A percentile compares a stretch with the other conserved stretches of the same genome.
These are phyloP conservation scores for Xylaria acuta DNA, from an alignment of 495 filamentous ascomycete genomes.

Conservation along the genomic window DNA sequence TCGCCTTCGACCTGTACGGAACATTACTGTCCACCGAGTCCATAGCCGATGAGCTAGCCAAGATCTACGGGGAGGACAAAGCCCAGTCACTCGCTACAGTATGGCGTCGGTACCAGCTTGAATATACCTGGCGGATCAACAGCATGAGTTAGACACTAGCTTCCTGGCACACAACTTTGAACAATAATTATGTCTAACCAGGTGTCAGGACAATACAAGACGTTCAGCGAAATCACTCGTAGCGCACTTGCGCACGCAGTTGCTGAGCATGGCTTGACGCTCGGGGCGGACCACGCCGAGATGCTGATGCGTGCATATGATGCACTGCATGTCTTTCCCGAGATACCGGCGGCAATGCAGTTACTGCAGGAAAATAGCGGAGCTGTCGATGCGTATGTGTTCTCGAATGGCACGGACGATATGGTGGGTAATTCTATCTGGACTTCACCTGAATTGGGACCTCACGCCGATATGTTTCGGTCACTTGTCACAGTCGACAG, in stretches of 20 bases:
- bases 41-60: conserved; percentile 61
- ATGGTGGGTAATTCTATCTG: conserved; percentile 70
- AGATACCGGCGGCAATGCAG: conserved; percentile 62
- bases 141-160: conserved; percentile 67
- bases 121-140: conserved; percentile 83
- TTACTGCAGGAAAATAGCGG: conserved; percentile 44
- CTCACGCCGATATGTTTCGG: conserved; percentile 53
- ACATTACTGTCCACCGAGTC: conserved; percentile 74
- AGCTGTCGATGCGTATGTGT: conserved; percentile 64
- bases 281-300: conserved; percentile 51
- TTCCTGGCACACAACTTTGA: conserved; percentile 4
- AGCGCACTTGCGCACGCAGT: conserved; percentile 70
- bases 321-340: conserved; percentile 70
- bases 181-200: conserved; percentile 21
- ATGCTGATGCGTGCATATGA: conserved; percentile 71
- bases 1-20: conserved; percentile 81
- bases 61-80: conserved; percentile 60
- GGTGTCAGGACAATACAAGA: conserved; percentile 60
- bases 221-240: conserved; percentile 70
- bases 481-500: conserved; percentile 68
- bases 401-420: conserved; percentile 72
- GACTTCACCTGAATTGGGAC: conserved; percentile 61
- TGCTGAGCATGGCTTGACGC: conserved; percentile 54
- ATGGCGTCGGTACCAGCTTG: conserved; percentile 67
- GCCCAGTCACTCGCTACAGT: conserved; percentile 60